These are phyloP conservation scores for Tieghemiomyces parasiticus DNA, from an alignment of 192 early-diverging fungal species.

Conservation along the genomic window DNA sequence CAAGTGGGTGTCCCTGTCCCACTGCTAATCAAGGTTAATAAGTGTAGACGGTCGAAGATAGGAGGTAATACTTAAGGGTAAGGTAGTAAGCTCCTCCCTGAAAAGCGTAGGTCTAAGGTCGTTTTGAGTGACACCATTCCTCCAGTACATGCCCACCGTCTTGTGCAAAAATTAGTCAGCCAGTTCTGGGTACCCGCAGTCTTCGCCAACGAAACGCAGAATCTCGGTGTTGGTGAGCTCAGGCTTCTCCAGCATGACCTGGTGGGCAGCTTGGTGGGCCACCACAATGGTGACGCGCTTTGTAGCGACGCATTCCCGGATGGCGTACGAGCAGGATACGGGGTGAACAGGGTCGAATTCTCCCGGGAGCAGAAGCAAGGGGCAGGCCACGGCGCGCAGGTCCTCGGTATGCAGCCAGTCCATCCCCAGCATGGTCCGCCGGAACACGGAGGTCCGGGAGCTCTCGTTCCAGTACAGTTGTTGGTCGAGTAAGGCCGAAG, in stretches of 20 bases:
- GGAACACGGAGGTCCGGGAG: slow-evolving; percentile 6
- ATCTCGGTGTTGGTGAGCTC: slow-evolving; percentile 8
- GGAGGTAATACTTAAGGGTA: too few relatives aligned
- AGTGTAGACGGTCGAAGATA: too few relatives aligned
- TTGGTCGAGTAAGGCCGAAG: background rate
- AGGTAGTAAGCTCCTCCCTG: too few relatives aligned
- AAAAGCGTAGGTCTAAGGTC: too few relatives aligned
- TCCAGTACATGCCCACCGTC: too few relatives aligned
- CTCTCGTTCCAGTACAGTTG: slow-evolving; percentile 6
- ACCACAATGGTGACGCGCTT: slow-evolving; percentile 1
- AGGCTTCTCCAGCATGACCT: slow-evolving; percentile 8
- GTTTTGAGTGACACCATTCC: too few relatives aligned
- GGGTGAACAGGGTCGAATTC: slow-evolving; percentile 9
- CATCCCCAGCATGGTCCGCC: slow-evolving; percentile 7
- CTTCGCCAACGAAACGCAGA: slow-evolving; percentile 7
- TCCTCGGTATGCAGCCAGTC: background rate
- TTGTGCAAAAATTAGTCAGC: too few relatives aligned
- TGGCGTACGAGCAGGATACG: slow-evolving; percentile 8
- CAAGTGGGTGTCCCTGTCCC: too few relatives aligned
- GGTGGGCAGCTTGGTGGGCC: slow-evolving; percentile 9
- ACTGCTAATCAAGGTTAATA: too few relatives aligned
- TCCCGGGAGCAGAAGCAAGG: background rate
- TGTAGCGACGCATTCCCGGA: slow-evolving; percentile 2
- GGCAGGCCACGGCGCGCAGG: background rate
- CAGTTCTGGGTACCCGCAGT: too few relatives aligned